These are phyloP conservation scores for Alternaria viburni DNA, from an alignment of 2,329 filamentous ascomycete genomes.

Conservation along the genomic window DNA sequence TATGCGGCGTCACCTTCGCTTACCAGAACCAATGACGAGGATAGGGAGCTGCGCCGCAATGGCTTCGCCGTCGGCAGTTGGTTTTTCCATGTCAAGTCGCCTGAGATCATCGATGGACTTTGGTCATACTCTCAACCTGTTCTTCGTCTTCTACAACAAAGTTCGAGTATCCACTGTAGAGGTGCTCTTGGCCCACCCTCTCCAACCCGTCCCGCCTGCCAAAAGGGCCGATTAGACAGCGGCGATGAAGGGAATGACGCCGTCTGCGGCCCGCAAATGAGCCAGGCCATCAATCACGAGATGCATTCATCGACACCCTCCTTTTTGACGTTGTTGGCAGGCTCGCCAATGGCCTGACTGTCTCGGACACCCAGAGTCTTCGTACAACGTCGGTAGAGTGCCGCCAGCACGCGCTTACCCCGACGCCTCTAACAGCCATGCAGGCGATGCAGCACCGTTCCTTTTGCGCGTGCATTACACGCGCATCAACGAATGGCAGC, in stretches of 20 bases:
- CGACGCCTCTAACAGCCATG: not conserved
- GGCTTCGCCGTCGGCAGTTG: not conserved
- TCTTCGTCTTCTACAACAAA: not conserved
- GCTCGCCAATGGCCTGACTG: not conserved
- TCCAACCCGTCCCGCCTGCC: not conserved
- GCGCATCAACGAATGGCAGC: slow-evolving; percentile 1
- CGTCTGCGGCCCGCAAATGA: not conserved
- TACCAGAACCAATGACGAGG: slow-evolving; percentile 45
- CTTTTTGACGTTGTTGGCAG: not conserved
- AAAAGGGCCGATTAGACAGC: not conserved
- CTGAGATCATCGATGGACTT: not conserved
- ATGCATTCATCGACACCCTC: not conserved
- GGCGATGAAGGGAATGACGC: not conserved
- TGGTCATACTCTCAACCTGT: not conserved
- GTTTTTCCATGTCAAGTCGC: slow-evolving; percentile 1
- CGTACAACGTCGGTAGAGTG: not conserved
- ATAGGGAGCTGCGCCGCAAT: slow-evolving; percentile 18
- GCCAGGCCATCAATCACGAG: not conserved
- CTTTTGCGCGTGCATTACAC: not conserved
- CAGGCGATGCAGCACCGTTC: not conserved
- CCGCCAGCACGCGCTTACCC: not conserved
- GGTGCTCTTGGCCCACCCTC: not conserved
- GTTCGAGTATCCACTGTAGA: not conserved
- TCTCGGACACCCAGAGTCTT: not conserved
- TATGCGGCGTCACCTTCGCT: slow-evolving; percentile 11